Base-by-base conservation (phyloP, 805 yeast genomes). In the Pichia californica region DNA sequence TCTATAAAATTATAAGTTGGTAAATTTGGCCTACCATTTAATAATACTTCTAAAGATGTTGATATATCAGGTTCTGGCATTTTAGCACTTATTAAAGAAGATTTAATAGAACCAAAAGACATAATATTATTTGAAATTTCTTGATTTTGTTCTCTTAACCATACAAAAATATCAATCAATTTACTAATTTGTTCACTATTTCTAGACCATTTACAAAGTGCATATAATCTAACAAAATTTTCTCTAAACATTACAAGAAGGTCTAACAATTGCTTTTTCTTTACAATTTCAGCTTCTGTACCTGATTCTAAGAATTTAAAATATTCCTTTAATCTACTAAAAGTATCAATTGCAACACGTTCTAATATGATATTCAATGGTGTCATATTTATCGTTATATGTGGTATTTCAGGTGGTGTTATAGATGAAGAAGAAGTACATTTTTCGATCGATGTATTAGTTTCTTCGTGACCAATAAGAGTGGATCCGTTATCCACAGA, bases 51-150 rank as follows among this genome's bases (percentile, higher is more conserved):
- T 52, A 91, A 66, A 1, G 95, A 87, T 0, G 98, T 89, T 20
- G 80, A 73, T 18, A 93, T 61, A 62, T 93, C 99, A 0, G 96
- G 93, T 60, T 88, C 87, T 5, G 96, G 95, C 41, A 91, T 66
- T 56, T 94, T 89, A 0, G 99, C 98, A 25, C 88, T 85, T 1
- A 88, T 76, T 50, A 85, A 63, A n/a, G 82, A 77, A 40, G 79
- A 76, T 50, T 81, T 85, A 20, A 84, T 67, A n/a, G 71, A 70
- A 49, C 81, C 84, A 31, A 88, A 67, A 11, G 83, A 80, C 65
- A 81, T 74, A 16, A 83, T 76, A 65, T 80, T 54, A 71, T 79
- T 45, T 63, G 83, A 54, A 73, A 89, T 58, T 73, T 74, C 56
- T 74, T 78, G 55, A 34, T 86, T 85, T 54, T 88, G 94, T 38